Base-by-base conservation (phyloP, 495 filamentous ascomycete genomes). In the Aspergillus bertholletiae region DNA sequence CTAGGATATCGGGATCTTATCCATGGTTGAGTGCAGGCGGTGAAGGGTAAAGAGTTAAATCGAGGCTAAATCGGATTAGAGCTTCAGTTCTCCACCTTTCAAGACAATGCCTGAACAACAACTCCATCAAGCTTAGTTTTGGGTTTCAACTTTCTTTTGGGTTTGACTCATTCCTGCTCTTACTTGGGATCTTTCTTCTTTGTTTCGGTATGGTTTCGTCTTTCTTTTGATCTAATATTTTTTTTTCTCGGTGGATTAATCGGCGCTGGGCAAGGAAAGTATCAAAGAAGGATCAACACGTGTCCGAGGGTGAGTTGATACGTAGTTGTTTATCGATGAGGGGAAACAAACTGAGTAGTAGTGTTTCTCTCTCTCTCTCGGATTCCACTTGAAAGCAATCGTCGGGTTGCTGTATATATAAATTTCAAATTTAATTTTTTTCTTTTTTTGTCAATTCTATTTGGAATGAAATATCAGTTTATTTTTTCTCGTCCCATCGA, bases 191-290 rank as follows among this genome's bases (percentile, higher is more conserved):
- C n/a, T n/a, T n/a, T n/a, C n/a, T n/a, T n/a, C n/a, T n/a, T n/a
- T n/a, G n/a, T 28, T 28, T 28, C 8, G 4, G 26, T 5, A 28
- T 28, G 26, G 8, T 28, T 28, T 28, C 8, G 8, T 28, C 26
- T 17, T 32, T 28, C 17, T 32, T 52, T 23, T 49, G 15, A 11
- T 15, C 34, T 37, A 21, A 28, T n/a, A 7, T 40, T 30, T 27
- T 22, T 27, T 28, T 49, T 48, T 28, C 13, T 48, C 45, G 52
- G 45, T 21, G 11, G 47, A 48, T 41, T 55, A 30, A 23, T 27
- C 37, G 27, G 17, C 21, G 28, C 17, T 26, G 15, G 23, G 44
- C 21, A 18, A 17, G 44, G 44, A 21, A 43, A 20, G 5, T 22
- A 43, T 43, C 39, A 43, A 43, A 40, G 8, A 22, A 37, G 7